Conservation (phyloP, 495 filamentous ascomycete genomes). For the Penicillium simplicissimum region DNA sequence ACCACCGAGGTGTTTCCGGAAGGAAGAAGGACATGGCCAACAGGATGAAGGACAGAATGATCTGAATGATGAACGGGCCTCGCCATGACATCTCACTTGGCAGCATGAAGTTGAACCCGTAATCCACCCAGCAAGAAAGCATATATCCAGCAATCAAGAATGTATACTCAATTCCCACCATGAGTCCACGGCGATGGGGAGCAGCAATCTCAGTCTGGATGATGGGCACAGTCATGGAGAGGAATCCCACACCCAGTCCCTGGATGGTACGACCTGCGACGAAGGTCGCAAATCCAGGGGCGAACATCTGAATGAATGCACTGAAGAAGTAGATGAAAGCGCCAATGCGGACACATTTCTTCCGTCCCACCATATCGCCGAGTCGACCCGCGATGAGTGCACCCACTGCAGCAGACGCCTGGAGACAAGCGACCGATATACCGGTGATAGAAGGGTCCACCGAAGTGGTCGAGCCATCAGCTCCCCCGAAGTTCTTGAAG, state of each 20-base stretch:
- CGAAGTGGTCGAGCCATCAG: not conserved
- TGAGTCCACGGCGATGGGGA: constrained; percentile 20
- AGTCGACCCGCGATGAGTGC: constrained; percentile 21
- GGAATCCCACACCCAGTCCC: not conserved
- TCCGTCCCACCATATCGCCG: constrained; percentile 34
- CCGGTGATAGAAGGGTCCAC: not conserved
- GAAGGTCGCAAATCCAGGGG: constrained; percentile 30
- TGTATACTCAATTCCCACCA: constrained; percentile 36
- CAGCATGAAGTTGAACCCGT: constrained; percentile 34
- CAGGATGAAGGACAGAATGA: constrained; percentile 17
- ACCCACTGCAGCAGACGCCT: not conserved
- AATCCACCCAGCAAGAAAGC: constrained; percentile 36
- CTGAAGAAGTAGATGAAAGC: constrained; percentile 38
- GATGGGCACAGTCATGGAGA: not conserved
- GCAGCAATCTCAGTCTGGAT: not conserved
- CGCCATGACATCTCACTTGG: constrained; percentile 31
- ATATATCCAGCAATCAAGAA: constrained; percentile 34
- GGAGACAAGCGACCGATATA: not conserved
- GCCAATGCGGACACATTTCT: constrained; percentile 34
- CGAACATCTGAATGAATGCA: constrained; percentile 34
- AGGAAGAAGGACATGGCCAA: not conserved
- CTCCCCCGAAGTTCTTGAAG: not conserved
- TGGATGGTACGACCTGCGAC: constrained; percentile 23
- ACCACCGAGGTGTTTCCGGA: not conserved
- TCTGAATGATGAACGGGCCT: constrained; percentile 34